These are phyloP conservation scores for Chlorella sp. DNA, from an alignment of 139 green algal species.

Conservation along the genomic window DNA sequence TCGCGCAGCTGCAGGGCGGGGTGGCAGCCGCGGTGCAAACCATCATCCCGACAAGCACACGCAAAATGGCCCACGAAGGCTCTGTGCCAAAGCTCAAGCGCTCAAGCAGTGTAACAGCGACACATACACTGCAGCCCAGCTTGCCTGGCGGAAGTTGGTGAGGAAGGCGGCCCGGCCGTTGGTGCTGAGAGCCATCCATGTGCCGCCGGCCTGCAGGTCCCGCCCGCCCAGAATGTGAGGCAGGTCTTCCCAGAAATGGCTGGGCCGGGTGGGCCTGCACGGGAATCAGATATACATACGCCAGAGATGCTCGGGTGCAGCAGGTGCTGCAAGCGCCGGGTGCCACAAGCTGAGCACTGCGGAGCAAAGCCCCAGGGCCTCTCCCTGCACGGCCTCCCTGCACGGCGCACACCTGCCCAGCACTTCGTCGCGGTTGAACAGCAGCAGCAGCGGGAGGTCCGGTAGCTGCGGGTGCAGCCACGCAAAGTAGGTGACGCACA, in stretches of 20 bases:
- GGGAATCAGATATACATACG: too few relatives aligned
- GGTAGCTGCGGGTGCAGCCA: background rate
- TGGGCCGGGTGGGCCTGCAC: slow-evolving; percentile 1
- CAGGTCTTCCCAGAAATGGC: slow-evolving; percentile 21
- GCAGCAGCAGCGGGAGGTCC: background rate
- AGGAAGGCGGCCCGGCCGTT: slow-evolving; percentile 21
- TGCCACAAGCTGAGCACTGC: too few relatives aligned
- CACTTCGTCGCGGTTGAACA: slow-evolving; percentile 32
- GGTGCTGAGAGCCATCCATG: slow-evolving; percentile 33
- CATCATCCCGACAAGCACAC: too few relatives aligned
- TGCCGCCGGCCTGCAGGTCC: slow-evolving; percentile 33
- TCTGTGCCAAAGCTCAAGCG: too few relatives aligned
- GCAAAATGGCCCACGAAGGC: too few relatives aligned
- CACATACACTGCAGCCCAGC: background rate
- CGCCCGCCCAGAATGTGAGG: slow-evolving; percentile 19
- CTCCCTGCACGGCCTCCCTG: too few relatives aligned
- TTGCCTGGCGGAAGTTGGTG: slow-evolving; percentile 30
- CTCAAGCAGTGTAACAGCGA: too few relatives aligned
- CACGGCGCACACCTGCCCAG: background rate
- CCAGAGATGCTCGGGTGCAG: too few relatives aligned
- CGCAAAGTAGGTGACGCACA: slow-evolving; percentile 30
- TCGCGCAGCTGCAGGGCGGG: background rate
- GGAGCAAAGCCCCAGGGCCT: too few relatives aligned
- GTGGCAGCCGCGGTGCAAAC: background rate
- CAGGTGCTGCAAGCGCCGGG: too few relatives aligned